These are phyloP conservation scores for Triangularia verruculosa DNA, from an alignment of 2,329 filamentous ascomycete species.

Conservation along the genomic window DNA sequence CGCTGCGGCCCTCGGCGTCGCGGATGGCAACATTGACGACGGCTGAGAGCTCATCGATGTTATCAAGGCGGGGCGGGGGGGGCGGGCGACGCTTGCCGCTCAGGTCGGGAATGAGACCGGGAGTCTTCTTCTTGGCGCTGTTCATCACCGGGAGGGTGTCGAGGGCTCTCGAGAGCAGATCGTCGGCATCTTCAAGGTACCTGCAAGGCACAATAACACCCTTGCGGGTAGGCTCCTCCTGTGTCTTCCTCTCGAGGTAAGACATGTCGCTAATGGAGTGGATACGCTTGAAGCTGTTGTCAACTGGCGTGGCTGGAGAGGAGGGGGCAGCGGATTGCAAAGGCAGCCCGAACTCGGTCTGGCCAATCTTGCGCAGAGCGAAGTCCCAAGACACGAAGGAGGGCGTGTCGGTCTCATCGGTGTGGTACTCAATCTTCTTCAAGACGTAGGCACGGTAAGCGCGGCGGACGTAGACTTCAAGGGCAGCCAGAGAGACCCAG, in stretches of 20 bases:
- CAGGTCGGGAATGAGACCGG: slow-evolving; percentile 67
- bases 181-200: slow-evolving; percentile 92
- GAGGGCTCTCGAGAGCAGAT: slow-evolving; percentile 77
- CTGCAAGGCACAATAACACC: slow-evolving; percentile 92
- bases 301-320: slow-evolving; percentile 72
- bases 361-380: slow-evolving; percentile 85
- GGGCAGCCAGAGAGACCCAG: slow-evolving; percentile 88
- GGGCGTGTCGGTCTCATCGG: slow-evolving; percentile 64
- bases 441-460: slow-evolving; percentile 95
- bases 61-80: slow-evolving; percentile 51
- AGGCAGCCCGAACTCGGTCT: slow-evolving; percentile 83
- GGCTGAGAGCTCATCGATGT: slow-evolving; percentile 76
- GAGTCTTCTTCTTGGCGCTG: slow-evolving; percentile 52
- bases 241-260: slow-evolving; percentile 71
- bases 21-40: slow-evolving; percentile 91
- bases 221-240: slow-evolving; percentile 77
- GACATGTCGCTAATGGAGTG: slow-evolving; percentile 97
- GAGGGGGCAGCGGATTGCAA: slow-evolving; percentile 78
- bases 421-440: slow-evolving; percentile 84
- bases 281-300: slow-evolving; percentile 72
- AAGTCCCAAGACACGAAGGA: slow-evolving; percentile 95
- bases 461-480: slow-evolving; percentile 94
- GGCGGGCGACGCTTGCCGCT: slow-evolving; percentile 67
- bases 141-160: slow-evolving; percentile 68
- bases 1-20: slow-evolving; percentile 79